A percentile compares a stretch with the other conserved stretches of the same genome.
Evolutionary conservation across 768 basidiomycete genomes (phyloP).

Genomic region (Pleurotus tuoliensis): DNA sequence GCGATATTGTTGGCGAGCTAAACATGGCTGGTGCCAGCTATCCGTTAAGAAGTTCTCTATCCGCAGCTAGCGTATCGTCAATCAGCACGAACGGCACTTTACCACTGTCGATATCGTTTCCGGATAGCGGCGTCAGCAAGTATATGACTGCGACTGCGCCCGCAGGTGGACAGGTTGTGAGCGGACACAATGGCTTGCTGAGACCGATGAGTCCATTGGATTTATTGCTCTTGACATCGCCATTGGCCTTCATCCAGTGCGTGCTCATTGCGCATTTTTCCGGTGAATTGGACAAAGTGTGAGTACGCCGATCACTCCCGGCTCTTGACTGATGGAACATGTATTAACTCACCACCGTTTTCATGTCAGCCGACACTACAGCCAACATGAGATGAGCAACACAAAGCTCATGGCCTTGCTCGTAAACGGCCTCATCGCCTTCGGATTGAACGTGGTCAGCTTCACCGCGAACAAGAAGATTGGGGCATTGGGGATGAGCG

Average conservation of each 20-base stretch:
- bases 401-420: slow-evolving; percentile 50
- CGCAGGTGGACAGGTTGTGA: neutral
- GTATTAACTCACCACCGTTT: neutral
- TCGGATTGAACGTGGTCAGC: slow-evolving; percentile 88
- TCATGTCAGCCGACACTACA: slow-evolving; percentile 22
- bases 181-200: slow-evolving; percentile 28
- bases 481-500: slow-evolving; percentile 87
- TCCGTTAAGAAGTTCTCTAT: neutral
- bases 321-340: no score
- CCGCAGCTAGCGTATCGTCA: neutral
- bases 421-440: slow-evolving; percentile 84
- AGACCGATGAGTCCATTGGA: slow-evolving; percentile 80
- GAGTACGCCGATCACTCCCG: neutral
- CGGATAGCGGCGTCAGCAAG: slow-evolving; percentile 10
- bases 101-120: slow-evolving; percentile 2
- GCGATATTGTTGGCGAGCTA: neutral
- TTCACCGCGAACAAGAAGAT: slow-evolving; percentile 95
- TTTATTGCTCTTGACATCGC: slow-evolving; percentile 65
- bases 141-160: slow-evolving; percentile 1
- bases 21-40: no score
- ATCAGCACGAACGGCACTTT: neutral
- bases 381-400: slow-evolving; percentile 32
- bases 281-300: slow-evolving; percentile 73
- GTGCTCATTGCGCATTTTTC: slow-evolving; percentile 68
- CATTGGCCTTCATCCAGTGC: slow-evolving; percentile 88